A percentile compares a stretch with the other conserved stretches of the same genome.
Conservation (phyloP, 768 basidiomycete species). For the Rhodocollybia butyracea region DNA sequence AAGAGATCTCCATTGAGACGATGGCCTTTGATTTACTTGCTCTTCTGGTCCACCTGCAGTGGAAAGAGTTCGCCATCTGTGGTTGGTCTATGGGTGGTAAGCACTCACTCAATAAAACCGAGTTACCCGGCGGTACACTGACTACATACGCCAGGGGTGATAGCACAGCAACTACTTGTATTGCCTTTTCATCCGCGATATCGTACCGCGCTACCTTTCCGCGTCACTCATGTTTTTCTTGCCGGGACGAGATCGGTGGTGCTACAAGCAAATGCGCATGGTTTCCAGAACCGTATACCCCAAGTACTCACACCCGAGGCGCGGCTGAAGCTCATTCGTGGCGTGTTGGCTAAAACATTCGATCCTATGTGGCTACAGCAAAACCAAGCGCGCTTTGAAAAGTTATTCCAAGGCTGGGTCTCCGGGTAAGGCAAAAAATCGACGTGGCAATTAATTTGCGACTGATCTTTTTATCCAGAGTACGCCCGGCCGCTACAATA, state of each 20-base stretch:
- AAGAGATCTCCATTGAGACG: constrained; percentile 24
- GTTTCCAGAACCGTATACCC: neutral
- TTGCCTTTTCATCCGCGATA: constrained; percentile 20
- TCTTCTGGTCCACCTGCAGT: constrained; percentile 20
- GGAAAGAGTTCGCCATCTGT: constrained; percentile 22
- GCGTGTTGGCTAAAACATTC: neutral
- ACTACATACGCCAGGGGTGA: constrained; percentile 14
- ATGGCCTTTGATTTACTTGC: constrained; percentile 22
- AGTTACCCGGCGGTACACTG: no score
- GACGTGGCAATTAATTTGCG: neutral
- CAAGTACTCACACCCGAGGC: neutral
- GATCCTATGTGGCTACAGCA: constrained; percentile 1
- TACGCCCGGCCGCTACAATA: constrained; percentile 3
- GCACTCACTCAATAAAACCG: no score
- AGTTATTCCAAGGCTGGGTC: neutral
- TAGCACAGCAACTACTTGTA: constrained; percentile 24
- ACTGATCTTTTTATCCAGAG: neutral
- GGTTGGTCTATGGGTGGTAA: constrained; percentile 29
- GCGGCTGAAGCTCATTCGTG: neutral
- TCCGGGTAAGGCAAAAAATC: neutral
- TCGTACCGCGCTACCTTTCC: constrained; percentile 20
- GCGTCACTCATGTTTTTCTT: constrained; percentile 22
- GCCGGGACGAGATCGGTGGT: constrained; percentile 14
- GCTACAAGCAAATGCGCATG: neutral
- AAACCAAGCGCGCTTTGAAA: neutral